Base-by-base conservation (phyloP, 768 basidiomycete species). In the Cyclocybe cylindracea region DNA sequence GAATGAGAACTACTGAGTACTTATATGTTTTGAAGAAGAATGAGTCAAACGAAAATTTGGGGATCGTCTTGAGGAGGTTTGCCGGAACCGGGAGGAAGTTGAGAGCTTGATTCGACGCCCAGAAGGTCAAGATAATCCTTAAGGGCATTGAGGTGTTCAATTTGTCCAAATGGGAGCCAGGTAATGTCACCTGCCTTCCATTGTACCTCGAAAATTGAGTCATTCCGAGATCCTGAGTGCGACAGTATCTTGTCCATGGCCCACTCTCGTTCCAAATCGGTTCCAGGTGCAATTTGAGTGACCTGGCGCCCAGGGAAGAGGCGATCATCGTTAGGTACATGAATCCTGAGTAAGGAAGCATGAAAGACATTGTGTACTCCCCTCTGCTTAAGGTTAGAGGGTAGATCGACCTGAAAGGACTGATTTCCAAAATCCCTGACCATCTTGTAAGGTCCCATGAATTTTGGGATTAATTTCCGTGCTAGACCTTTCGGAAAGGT, bases 241-340 rank as follows among this genome's bases (percentile, higher is more conserved):
- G 46, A 53, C 3, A 58, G 2, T 6, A 69, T 63, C 8, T 38
- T n/a, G 3, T 67, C 63, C 0, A 66, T 51, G 0, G 62, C 57
- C 66, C 68, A 69, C 50, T 67, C 57, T 2, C 46, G 40, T 2
- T 58, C 59, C 0, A 18, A 29, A 5, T 50, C 39, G 4, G 44
- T 48, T 2, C 41, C 36, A 4, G 47, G 44, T 0, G 36, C 38
- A 0, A 70, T 51, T 36, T 64, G 59, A 1, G 53, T 29, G 5
- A 58, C 53, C 10, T 60, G 40, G 0, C 71, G 62, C 0, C 60
- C 58, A 1, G 74, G 73, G 50, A 77, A 78, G 0, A 65, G 46
- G 0, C 38, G 2, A 32, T 65, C 52, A 45, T 78, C 68, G 48
- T 76, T 78, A 0, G 70, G 56, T 1, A 55, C 13, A 39, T 67